These are phyloP conservation scores for Penicillium capsulatum DNA, from an alignment of 2,329 filamentous ascomycete species.

Conservation along the genomic window DNA sequence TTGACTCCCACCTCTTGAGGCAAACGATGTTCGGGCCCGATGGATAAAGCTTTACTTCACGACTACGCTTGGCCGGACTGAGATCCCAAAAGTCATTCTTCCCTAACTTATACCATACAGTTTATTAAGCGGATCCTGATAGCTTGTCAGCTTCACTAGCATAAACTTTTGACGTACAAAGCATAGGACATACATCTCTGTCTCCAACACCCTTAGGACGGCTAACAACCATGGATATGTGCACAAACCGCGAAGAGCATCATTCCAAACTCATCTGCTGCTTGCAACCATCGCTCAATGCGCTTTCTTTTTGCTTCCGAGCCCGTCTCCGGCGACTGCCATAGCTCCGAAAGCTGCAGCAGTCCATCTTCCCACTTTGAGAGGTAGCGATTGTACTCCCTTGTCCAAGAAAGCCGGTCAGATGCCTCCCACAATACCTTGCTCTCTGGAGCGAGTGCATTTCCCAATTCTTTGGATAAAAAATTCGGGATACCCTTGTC, in stretches of 20 bases:
- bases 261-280: slow-evolving; percentile 52
- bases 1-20: too few relatives aligned
- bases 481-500: slow-evolving; percentile 46
- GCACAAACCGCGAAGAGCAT: slow-evolving; percentile 47
- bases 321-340: slow-evolving; percentile 39
- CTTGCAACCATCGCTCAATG: slow-evolving; percentile 50
- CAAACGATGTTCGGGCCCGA: too few relatives aligned
- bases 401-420: slow-evolving; percentile 41
- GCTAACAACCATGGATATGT: slow-evolving; percentile 29
- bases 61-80: too few relatives aligned
- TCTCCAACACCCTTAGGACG: too few relatives aligned
- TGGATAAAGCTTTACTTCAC: too few relatives aligned
- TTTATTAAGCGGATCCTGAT: too few relatives aligned
- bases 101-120: too few relatives aligned
- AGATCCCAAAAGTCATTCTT: too few relatives aligned
- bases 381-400: slow-evolving; percentile 43
- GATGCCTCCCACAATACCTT: slow-evolving; percentile 45
- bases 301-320: slow-evolving; percentile 34
- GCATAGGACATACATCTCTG: too few relatives aligned
- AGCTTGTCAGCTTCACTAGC: too few relatives aligned
- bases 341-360: slow-evolving; percentile 51
- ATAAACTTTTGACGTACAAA: too few relatives aligned
- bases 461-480: slow-evolving; percentile 48
- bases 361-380: slow-evolving; percentile 41
- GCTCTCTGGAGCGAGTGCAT: slow-evolving; percentile 42